phyloP scores from a whole-genome alignment of 176 grass and related monocot genomes.

The bread wheat (Triticum aestivum) region DNA sequence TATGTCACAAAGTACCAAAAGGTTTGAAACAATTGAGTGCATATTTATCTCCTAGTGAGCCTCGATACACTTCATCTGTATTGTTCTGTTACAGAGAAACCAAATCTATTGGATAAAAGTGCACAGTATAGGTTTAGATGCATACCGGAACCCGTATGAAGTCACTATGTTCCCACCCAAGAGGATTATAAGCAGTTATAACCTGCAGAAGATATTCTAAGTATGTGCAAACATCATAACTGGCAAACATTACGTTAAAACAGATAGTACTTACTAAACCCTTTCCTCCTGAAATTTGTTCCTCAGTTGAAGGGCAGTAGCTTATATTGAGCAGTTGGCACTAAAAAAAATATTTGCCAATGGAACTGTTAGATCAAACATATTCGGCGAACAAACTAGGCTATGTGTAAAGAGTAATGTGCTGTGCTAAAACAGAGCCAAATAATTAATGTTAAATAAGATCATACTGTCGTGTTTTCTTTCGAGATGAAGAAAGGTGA shows the following conservation, averaged over 20 bases:
- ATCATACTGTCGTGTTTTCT: neutral
- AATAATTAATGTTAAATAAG: neutral
- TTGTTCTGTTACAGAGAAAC: neutral
- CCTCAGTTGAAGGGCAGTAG: constrained; percentile 88
- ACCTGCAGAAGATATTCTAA: constrained; percentile 43
- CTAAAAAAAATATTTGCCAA: constrained; percentile 39
- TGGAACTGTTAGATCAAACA: constrained; percentile 23
- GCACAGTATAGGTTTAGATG: neutral
- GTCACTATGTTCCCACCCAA: constrained; percentile 74
- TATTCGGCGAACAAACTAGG: neutral
- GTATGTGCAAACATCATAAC: neutral
- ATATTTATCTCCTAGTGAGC: neutral
- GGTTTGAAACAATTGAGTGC: neutral
- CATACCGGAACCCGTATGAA: constrained; percentile 78
- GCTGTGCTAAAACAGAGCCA: neutral
- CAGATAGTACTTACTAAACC: constrained; percentile 58
- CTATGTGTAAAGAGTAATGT: neutral
- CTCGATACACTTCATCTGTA: neutral
- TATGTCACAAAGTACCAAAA: constrained; percentile 2
- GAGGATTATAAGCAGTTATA: constrained; percentile 72
- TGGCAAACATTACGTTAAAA: constrained; percentile 19
- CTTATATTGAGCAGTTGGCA: constrained; percentile 95
- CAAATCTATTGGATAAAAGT: neutral
- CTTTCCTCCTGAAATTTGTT: constrained; percentile 53
- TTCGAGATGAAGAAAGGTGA: neutral